Evolutionary conservation across 495 filamentous ascomycete genomes (phyloP).

Genomic region (Podospora anserina): DNA sequence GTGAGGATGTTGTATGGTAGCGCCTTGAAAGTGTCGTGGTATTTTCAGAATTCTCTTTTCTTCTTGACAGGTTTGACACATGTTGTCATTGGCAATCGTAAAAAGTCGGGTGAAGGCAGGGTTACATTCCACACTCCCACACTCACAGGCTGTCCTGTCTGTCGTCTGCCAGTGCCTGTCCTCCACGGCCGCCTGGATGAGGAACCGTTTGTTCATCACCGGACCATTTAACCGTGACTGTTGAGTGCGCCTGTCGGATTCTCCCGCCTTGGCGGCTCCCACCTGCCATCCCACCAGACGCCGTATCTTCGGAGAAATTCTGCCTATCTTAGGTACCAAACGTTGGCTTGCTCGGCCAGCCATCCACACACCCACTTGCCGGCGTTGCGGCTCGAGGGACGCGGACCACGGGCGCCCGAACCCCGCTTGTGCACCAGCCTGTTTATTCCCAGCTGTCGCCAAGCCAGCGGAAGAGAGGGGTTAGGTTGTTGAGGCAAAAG

Average conservation of each 20-base stretch:
- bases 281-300: conserved; percentile 11
- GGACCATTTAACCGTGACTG: conserved; percentile 18
- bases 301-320: conserved; percentile 12
- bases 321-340: conserved; percentile 19
- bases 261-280: conserved; percentile 19
- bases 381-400: conserved; percentile 6
- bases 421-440: neutral
- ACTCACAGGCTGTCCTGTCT: neutral
- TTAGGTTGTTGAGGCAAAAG: neutral
- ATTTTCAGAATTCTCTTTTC: neutral
- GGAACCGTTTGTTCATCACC: neutral
- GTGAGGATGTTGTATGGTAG: neutral
- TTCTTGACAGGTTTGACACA: neutral
- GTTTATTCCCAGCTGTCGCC: neutral
- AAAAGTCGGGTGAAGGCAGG: conserved; percentile 11
- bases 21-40: neutral
- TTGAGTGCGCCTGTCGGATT: conserved; percentile 18
- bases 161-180: neutral
- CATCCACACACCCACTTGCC: neutral
- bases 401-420: neutral
- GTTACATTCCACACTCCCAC: conserved; percentile 16
- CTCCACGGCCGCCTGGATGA: neutral
- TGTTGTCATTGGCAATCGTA: neutral
- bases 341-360: conserved; percentile 1
- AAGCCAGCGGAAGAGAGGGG: neutral